These are phyloP conservation scores for Elsinoe ampelina DNA, from an alignment of 2,329 filamentous ascomycete genomes.

Conservation along the genomic window DNA sequence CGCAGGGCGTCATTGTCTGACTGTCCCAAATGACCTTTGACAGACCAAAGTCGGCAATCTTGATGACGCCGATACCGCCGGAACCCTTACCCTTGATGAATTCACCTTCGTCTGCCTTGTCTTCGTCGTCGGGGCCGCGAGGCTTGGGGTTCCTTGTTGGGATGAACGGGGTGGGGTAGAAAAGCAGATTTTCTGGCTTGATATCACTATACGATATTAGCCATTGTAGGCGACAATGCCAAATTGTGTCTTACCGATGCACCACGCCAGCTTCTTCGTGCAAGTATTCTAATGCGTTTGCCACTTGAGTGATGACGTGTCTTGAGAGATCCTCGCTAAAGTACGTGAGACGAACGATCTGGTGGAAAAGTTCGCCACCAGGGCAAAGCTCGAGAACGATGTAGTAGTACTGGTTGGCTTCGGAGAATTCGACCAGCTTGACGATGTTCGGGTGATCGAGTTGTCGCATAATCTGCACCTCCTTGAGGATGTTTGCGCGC, in stretches of 20 bases:
- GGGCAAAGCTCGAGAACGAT: conserved; percentile 92
- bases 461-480: conserved; percentile 97
- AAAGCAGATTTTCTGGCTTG: conserved; percentile 95
- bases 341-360: conserved; percentile 95
- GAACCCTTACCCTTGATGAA: conserved; percentile 72
- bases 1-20: conserved; percentile 98
- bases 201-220: conserved; percentile 63
- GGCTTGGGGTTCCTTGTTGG: conserved; percentile 74
- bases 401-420: conserved; percentile 93
- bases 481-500: conserved; percentile 96
- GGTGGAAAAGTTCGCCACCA: conserved; percentile 94
- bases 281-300: conserved; percentile 85
- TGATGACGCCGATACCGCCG: conserved; percentile 88
- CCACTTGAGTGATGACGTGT: conserved; percentile 91
- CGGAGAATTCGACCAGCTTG: conserved; percentile 85
- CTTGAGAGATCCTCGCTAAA: conserved; percentile 93
- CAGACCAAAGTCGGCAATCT: conserved; percentile 95
- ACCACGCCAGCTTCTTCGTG: conserved; percentile 94
- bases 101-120: conserved; percentile 94
- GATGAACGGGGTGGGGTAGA: conserved; percentile 74
- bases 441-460: conserved; percentile 94
- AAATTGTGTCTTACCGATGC: conserved; percentile 62
- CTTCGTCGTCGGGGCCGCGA: conserved; percentile 79
- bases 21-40: conserved; percentile 98
- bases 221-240: neutral